Conservation (phyloP, 23 red algal genomes). For the Gracilariopsis chorda region DNA sequence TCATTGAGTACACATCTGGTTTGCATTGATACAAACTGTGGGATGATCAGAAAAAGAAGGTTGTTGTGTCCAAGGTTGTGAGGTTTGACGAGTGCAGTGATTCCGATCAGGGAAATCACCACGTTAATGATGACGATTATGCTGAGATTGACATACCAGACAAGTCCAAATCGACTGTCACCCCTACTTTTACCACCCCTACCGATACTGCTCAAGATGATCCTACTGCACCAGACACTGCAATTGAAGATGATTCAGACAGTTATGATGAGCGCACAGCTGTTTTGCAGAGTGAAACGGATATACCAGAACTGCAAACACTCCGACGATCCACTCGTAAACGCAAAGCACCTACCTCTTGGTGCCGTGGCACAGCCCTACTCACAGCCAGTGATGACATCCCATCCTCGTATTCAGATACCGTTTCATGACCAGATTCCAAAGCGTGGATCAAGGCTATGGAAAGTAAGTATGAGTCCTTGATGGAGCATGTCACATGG, state of each 20-base stretch:
- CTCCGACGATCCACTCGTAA: neutral
- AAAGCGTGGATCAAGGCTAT: conserved; percentile 8
- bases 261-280: no score
- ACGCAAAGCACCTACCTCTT: neutral
- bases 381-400: conserved; percentile 1
- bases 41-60: neutral
- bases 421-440: neutral
- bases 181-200: neutral
- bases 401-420: neutral
- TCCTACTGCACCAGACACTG: neutral
- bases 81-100: neutral
- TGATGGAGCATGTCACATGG: conserved; percentile 45
- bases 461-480: neutral
- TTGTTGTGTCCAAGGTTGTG: neutral
- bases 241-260: no score
- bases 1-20: neutral
- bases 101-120: neutral
- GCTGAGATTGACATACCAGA: no score
- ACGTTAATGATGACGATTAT: neutral
- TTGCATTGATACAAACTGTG: conserved; percentile 19
- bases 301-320: neutral
- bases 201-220: neutral
- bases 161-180: neutral
- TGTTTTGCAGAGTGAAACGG: no score
- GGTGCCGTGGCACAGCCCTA: neutral